Conservation (phyloP, 768 basidiomycete genomes). For the Trametes elegans region DNA sequence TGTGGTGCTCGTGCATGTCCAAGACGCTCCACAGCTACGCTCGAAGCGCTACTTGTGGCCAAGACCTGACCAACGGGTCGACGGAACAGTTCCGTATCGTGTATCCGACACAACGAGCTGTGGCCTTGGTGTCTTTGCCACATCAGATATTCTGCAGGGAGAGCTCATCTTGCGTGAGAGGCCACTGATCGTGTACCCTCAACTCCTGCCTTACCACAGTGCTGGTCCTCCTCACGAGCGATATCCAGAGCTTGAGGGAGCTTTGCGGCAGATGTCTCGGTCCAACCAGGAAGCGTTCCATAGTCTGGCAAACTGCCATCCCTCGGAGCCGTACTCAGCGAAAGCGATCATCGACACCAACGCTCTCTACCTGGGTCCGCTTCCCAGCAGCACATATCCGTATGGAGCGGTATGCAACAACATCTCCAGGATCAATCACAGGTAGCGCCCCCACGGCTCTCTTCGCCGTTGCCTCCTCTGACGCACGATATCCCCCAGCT, state of each 20-base stretch:
- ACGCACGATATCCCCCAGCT: background rate
- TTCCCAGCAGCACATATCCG: background rate
- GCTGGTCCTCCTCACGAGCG: background rate
- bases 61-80: background rate
- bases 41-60: background rate
- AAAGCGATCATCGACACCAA: conserved; percentile 15
- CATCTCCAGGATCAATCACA: conserved; percentile 7
- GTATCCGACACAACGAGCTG: background rate
- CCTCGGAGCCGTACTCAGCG: background rate
- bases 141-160: background rate
- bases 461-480: background rate
- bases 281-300: background rate
- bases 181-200: conserved; percentile 6
- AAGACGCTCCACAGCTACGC: background rate
- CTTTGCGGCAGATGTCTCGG: background rate
- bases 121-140: conserved; percentile 2
- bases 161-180: conserved; percentile 2
- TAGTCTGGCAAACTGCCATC: background rate
- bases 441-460: background rate
- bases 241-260: conserved; percentile 7
- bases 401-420: conserved; percentile 9
- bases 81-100: background rate
- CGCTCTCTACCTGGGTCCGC: background rate
- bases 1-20: too few relatives aligned
- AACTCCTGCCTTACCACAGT: conserved; percentile 2